Evolutionary conservation across 2,329 filamentous ascomycete genomes (phyloP).

Genomic region (Phoma herbarum): DNA sequence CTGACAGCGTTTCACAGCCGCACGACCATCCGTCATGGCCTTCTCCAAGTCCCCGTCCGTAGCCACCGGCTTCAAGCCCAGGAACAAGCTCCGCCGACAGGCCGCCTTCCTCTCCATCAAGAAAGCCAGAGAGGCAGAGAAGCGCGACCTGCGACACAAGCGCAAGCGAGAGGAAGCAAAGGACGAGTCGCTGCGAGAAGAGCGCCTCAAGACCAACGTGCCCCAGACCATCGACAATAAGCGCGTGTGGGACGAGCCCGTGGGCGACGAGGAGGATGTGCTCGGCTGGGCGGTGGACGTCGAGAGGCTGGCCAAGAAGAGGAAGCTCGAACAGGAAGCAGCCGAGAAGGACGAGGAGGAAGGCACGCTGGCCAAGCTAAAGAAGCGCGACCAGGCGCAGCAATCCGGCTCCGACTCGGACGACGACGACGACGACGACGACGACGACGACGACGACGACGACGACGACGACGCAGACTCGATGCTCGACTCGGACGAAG

Average conservation of each 20-base stretch:
- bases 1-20: conserved; percentile 3
- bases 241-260: conserved; percentile 77
- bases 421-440: conserved; percentile 36
- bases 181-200: conserved; percentile 77
- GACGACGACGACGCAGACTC: conserved; percentile 53
- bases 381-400: conserved; percentile 38
- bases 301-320: conserved; percentile 55
- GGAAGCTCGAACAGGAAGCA: conserved; percentile 54
- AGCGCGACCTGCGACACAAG: conserved; percentile 78
- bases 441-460: conserved; percentile 32
- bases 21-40: conserved; percentile 54
- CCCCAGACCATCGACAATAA: conserved; percentile 59
- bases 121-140: conserved; percentile 74
- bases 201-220: conserved; percentile 79
- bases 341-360: conserved; percentile 38
- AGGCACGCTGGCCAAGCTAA: conserved; percentile 44
- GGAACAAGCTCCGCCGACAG: conserved; percentile 83
- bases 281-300: conserved; percentile 57
- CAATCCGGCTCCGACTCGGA: conserved; percentile 25
- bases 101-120: conserved; percentile 83
- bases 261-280: conserved; percentile 54
- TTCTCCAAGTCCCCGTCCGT: conserved; percentile 57
- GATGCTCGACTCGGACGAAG: conserved; percentile 51
- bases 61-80: conserved; percentile 63
- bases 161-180: conserved; percentile 86